A percentile compares a stretch with the other conserved stretches of the same genome.
Conservation (phyloP, 148 eudicot genomes). For the Fagopyrum tataricum region DNA sequence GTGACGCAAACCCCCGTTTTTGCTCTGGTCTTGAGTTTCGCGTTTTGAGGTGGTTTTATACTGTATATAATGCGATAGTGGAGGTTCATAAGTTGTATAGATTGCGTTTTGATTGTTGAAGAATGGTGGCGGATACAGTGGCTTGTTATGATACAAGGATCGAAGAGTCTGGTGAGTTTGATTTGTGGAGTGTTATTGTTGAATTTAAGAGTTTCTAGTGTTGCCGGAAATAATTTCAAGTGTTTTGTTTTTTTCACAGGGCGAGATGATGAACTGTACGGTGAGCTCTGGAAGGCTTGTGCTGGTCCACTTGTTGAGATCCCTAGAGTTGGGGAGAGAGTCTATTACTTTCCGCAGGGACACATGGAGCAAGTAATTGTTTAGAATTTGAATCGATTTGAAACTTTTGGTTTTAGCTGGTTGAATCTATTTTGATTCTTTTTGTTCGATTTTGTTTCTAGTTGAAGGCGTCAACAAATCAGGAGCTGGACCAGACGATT, state of each 20-base stretch:
- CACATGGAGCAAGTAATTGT: slow-evolving; percentile 77
- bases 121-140: slow-evolving; percentile 1
- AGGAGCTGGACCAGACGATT: slow-evolving; percentile 51
- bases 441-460: slow-evolving; percentile 17
- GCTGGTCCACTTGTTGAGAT: slow-evolving; percentile 90
- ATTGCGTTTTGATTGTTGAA: neutral
- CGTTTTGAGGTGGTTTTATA: neutral
- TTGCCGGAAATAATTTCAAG: neutral
- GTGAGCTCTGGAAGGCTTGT: slow-evolving; percentile 85
- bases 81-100: neutral
- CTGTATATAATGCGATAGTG: slow-evolving; percentile 8
- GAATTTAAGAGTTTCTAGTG: neutral
- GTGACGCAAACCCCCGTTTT: neutral
- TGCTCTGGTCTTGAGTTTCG: neutral
- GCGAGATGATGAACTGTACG: slow-evolving; percentile 43
- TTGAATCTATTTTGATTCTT: neutral
- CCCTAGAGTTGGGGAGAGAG: slow-evolving; percentile 53
- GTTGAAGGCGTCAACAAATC: slow-evolving; percentile 92
- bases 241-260: slow-evolving; percentile 17
- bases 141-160: neutral
- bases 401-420: neutral
- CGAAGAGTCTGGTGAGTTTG: neutral
- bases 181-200: neutral
- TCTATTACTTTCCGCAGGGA: slow-evolving; percentile 91
- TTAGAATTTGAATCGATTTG: slow-evolving; percentile 2